phyloP scores from a whole-genome alignment of 1,139 yeast genomes.

The Scheffersomyces insectosa region DNA sequence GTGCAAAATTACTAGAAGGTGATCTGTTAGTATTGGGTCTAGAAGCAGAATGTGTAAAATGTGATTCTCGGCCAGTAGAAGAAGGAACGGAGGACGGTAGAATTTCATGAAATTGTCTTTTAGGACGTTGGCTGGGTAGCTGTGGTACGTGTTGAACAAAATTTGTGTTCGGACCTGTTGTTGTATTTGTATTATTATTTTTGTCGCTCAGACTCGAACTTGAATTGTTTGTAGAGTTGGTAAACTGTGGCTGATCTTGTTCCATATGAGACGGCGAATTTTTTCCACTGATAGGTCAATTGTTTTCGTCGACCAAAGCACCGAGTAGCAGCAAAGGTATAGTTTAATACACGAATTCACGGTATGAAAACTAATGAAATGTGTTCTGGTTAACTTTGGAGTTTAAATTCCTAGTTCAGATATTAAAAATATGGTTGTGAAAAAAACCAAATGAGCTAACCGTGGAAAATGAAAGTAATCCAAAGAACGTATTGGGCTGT shows the following conservation, averaged over 20 bases:
- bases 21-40: neutral
- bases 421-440: too few species aligned
- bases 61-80: neutral
- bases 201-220: neutral
- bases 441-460: too few species aligned
- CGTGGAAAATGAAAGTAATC: too few species aligned
- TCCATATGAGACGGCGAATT: slow-evolving; percentile 7
- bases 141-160: slow-evolving; percentile 1
- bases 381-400: too few species aligned
- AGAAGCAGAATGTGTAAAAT: too few species aligned
- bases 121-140: neutral
- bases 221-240: slow-evolving; percentile 4
- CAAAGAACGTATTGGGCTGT: too few species aligned
- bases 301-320: too few species aligned
- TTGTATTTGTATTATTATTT: slow-evolving; percentile 3
- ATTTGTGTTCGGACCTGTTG: slow-evolving; percentile 3
- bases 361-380: too few species aligned
- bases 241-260: slow-evolving; percentile 17
- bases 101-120: too few species aligned
- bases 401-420: too few species aligned
- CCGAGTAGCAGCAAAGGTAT: too few species aligned
- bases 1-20: neutral
- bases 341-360: too few species aligned
- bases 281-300: neutral
- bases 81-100: neutral